Conservation (phyloP, 306 rosid species). For the Lathyrus sativus region DNA sequence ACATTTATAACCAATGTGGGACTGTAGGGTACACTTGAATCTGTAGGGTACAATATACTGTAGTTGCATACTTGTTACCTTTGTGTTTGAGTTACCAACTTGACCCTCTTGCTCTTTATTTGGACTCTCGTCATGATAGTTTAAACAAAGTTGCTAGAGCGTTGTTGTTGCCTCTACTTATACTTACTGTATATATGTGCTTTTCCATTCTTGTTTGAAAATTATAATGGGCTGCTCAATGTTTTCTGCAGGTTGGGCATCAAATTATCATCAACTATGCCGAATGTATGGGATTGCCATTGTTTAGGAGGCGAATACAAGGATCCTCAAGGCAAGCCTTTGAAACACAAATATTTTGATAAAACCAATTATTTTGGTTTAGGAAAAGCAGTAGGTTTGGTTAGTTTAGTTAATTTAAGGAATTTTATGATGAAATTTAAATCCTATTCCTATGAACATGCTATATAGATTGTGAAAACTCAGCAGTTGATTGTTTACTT, state of each 20-base stretch:
- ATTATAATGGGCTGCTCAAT: conserved; percentile 28
- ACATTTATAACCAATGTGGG: no score
- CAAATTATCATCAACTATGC: conserved; percentile 83
- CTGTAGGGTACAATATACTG: no score
- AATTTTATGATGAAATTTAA: conserved; percentile 14
- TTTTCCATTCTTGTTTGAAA: conserved; percentile 16
- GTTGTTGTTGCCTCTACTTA: no score
- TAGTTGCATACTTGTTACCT: no score
- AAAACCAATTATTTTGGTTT: conserved; percentile 33
- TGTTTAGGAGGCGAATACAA: conserved; percentile 87
- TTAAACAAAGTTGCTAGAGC: no score
- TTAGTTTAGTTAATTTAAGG: conserved; percentile 17
- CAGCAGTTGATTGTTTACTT: neutral
- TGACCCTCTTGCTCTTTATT: no score
- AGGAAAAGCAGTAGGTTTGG: conserved; percentile 31
- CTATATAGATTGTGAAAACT: conserved; percentile 2
- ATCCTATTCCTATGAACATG: neutral
- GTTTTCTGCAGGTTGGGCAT: conserved; percentile 85
- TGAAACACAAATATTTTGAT: conserved; percentile 40
- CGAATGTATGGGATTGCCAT: conserved; percentile 95
- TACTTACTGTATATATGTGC: neutral
- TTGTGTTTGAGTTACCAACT: no score
- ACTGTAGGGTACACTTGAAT: no score
- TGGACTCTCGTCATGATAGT: no score
- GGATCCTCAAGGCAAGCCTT: conserved; percentile 94